A percentile compares a stretch with the other conserved stretches of the same genome.
phyloP scores from a whole-genome alignment of 768 basidiomycete genomes.

The Mycena leptocephala region DNA sequence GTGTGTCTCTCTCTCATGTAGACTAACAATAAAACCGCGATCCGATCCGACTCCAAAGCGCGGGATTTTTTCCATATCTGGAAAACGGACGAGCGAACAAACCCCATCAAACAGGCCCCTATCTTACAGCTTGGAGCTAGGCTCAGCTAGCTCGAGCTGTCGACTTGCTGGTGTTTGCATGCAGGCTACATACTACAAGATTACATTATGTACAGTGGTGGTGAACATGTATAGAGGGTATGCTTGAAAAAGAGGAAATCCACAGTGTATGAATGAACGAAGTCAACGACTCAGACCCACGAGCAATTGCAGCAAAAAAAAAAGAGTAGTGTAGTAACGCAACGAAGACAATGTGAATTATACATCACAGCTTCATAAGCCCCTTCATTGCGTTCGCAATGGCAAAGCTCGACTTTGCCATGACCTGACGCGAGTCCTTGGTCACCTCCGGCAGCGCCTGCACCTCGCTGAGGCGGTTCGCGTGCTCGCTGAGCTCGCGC shows the following conservation, averaged over 20 bases:
- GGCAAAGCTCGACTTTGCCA: constrained; percentile 97
- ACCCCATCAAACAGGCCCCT: background rate
- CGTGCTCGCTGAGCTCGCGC: constrained; percentile 88
- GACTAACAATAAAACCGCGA: no score
- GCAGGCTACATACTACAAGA: constrained; percentile 43
- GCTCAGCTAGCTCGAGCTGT: no score
- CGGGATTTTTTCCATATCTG: background rate
- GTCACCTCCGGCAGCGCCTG: constrained; percentile 88
- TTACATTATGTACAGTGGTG: background rate
- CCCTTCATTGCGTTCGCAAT: constrained; percentile 97
- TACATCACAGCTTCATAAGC: constrained; percentile 81
- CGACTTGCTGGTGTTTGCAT: no score
- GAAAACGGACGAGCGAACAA: background rate
- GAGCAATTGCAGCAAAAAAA: no score
- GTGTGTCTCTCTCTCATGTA: constrained; percentile 78
- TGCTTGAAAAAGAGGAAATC: background rate
- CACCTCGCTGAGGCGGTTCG: constrained; percentile 92
- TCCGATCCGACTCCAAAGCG: no score
- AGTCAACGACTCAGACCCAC: no score
- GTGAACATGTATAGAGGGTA: background rate
- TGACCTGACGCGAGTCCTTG: constrained; percentile 93
- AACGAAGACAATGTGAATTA: background rate
- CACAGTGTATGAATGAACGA: background rate
- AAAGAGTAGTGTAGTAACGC: background rate
- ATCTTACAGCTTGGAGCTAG: no score